Conservation (phyloP, 495 filamentous ascomycete species). For the Penicillium paxilli region DNA sequence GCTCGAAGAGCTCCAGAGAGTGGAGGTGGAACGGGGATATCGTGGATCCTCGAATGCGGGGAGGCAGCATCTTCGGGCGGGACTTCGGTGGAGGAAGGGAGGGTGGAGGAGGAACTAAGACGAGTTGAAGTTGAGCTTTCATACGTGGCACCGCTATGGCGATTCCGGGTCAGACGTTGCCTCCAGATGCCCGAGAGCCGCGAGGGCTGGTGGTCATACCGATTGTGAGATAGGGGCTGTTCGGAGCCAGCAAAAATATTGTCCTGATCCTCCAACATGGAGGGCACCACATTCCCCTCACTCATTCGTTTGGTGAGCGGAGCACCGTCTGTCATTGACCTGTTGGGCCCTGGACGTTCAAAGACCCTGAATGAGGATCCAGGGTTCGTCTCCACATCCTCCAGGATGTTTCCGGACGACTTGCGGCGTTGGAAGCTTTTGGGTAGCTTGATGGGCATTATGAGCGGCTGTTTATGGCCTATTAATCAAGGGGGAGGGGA, state of each 20-base stretch:
- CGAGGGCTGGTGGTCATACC: constrained; percentile 35
- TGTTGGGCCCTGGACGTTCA: constrained; percentile 48
- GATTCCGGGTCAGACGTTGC: constrained; percentile 38
- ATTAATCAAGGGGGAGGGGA: no score
- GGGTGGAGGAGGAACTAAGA: constrained; percentile 70
- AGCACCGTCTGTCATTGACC: constrained; percentile 52
- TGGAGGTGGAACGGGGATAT: constrained; percentile 56
- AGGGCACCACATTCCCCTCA: constrained; percentile 35
- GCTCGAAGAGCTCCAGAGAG: constrained; percentile 56
- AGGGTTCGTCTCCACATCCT: constrained; percentile 51
- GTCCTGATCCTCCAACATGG: constrained; percentile 56
- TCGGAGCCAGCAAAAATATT: constrained; percentile 41
- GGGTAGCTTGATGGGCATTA: constrained; percentile 70
- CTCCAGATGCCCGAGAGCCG: constrained; percentile 17
- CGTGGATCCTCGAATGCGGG: constrained; percentile 51
- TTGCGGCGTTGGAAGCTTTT: constrained; percentile 66
- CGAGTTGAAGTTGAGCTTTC: constrained; percentile 64
- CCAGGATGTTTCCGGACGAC: constrained; percentile 64
- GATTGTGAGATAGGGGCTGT: constrained; percentile 35
- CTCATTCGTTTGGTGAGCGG: constrained; percentile 41
- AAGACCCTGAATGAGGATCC: constrained; percentile 61
- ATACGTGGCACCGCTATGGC: constrained; percentile 63
- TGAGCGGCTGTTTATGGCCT: background rate
- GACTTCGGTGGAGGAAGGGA: constrained; percentile 69
- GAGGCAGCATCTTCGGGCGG: constrained; percentile 55